Conservation (phyloP, 768 basidiomycete species). For the Nevesoporus exiguus region DNA sequence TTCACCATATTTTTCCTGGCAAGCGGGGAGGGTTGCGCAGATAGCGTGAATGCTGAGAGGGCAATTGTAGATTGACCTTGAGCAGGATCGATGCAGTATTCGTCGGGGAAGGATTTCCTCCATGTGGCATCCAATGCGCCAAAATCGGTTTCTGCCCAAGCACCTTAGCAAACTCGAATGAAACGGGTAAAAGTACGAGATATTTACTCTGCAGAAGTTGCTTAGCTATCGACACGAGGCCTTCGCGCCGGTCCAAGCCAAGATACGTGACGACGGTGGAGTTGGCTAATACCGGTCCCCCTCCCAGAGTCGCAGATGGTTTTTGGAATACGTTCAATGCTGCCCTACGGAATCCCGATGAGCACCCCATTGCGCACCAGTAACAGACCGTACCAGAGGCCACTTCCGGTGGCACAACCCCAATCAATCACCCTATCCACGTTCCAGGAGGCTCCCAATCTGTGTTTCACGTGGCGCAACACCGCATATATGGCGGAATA, state of each 20-base stretch:
- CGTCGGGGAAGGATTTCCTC: constrained; percentile 55
- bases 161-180: constrained; percentile 11
- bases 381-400: constrained; percentile 60
- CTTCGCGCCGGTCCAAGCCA: constrained; percentile 76
- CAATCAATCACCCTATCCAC: constrained; percentile 72
- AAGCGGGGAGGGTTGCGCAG: constrained; percentile 60
- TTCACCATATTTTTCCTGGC: constrained; percentile 66
- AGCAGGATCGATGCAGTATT: constrained; percentile 38
- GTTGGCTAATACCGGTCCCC: constrained; percentile 38
- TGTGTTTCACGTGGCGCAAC: constrained; percentile 58
- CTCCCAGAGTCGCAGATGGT: constrained; percentile 22
- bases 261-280: constrained; percentile 61
- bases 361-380: constrained; percentile 3
- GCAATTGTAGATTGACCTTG: constrained; percentile 58
- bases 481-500: constrained; percentile 80
- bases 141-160: constrained; percentile 43
- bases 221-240: constrained; percentile 63
- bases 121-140: constrained; percentile 46
- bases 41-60: constrained; percentile 82
- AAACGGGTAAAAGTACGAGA: background rate
- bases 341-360: constrained; percentile 48
- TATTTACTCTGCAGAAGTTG: constrained; percentile 54
- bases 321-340: constrained; percentile 61
- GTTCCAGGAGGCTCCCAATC: constrained; percentile 61
- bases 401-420: constrained; percentile 81